Evolutionary conservation across 805 yeast genomes (phyloP).

Genomic region (Wickerhamiella slavikovae): DNA sequence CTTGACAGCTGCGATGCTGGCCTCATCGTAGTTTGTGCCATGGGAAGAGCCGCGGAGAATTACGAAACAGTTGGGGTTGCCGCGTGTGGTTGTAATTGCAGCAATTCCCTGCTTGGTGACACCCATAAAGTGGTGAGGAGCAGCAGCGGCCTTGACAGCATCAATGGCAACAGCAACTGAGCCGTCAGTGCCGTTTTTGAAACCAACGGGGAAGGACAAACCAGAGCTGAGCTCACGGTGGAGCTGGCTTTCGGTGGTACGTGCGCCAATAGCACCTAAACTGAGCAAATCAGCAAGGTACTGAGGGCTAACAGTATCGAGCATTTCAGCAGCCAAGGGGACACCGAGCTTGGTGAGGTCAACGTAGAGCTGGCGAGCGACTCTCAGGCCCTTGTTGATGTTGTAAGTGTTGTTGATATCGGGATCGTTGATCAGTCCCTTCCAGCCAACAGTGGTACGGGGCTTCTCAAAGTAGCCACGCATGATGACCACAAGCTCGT

Average conservation of each 20-base stretch:
- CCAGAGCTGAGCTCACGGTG: slow-evolving; percentile 97
- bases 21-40: slow-evolving; percentile 77
- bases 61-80: slow-evolving; percentile 76
- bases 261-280: slow-evolving; percentile 95
- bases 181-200: slow-evolving; percentile 97
- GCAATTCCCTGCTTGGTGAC: slow-evolving; percentile 94
- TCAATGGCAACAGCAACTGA: slow-evolving; percentile 84
- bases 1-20: slow-evolving; percentile 34
- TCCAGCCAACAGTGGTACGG: slow-evolving; percentile 98
- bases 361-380: slow-evolving; percentile 70
- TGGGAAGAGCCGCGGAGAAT: slow-evolving; percentile 90
- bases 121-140: slow-evolving; percentile 83
- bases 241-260: slow-evolving; percentile 95
- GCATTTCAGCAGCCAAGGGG: slow-evolving; percentile 95
- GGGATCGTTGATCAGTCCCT: slow-evolving; percentile 93
- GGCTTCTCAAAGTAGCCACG: slow-evolving; percentile 97
- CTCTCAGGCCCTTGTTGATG: slow-evolving; percentile 83
- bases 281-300: slow-evolving; percentile 83
- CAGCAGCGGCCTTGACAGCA: slow-evolving; percentile 79
- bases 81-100: slow-evolving; percentile 89
- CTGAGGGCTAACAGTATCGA: slow-evolving; percentile 94
- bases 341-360: slow-evolving; percentile 52
- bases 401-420: slow-evolving; percentile 84
- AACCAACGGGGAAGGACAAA: slow-evolving; percentile 91
- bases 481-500: slow-evolving; percentile 76